Evolutionary conservation across 768 basidiomycete genomes (phyloP), one percentile per base, ranked within the genome.

Genomic region (Hebeloma cylindrosporum): DNA sequence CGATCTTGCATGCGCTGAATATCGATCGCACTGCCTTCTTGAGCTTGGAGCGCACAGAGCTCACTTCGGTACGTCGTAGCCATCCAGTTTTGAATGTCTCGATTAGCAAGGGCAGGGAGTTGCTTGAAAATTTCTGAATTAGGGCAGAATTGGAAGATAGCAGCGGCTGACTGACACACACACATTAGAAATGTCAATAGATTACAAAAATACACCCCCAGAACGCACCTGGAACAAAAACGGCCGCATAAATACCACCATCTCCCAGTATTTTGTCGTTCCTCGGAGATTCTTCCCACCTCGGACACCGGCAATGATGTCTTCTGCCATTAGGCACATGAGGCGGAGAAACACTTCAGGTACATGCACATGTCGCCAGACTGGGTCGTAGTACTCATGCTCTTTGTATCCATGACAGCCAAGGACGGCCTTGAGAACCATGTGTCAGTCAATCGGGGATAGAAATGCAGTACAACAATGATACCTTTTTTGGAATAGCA

Each of bases 241-340:
- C 0, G 58, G 51, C 0, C 55, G 53, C 9, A 57, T 35, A 6
- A 18, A 7, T 5, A 62, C 57, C 2, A 60, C 36, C 61, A 64
- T 60, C 1, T 38, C 22, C 62, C 58, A 65, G 25, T 61, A 50
- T 22, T 62, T 56, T 3, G 50, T 37, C 0, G 61, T 54, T 2
- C 61, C 61, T 2, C 33, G 35, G 0, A 63, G 43, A 40, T 59
- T 58, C 28, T 33, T 32, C 43, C 23, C 14, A 46, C 63, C 57
- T 17, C 37, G 45, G 28, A 63, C 29, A 9, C 27, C 30, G 3
- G 25, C 45, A 32, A 37, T 31, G 7, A 58, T 59, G 8, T 43
- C 34, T 34, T 65, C 61, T 0, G 62, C 64, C 58, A 56, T 59
- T 18, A 60, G 61, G 31, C 61, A 64, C 2, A 65, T 44, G 1